These are phyloP conservation scores for Ajuga chamaepitys DNA, from an alignment of 257 asterid genomes.

Conservation along the genomic window DNA sequence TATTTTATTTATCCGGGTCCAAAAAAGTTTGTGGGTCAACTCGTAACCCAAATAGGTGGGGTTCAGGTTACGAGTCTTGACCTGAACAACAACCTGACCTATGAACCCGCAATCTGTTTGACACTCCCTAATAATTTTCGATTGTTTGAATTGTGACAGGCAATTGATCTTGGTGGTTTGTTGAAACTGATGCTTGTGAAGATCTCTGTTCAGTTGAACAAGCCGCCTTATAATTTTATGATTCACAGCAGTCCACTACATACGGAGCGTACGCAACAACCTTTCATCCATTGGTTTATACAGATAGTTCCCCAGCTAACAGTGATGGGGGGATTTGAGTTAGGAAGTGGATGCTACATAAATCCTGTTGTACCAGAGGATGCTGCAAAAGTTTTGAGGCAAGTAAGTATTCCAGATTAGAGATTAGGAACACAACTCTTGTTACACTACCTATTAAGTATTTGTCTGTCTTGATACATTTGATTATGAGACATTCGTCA, in stretches of 20 bases:
- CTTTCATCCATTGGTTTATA: constrained; percentile 76
- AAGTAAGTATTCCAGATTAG: constrained; percentile 33
- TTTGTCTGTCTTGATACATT: neutral
- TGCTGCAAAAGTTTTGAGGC: constrained; percentile 77
- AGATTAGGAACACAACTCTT: no score
- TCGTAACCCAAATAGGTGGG: no score
- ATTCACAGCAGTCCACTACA: constrained; percentile 66
- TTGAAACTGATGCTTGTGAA: constrained; percentile 69
- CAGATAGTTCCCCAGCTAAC: constrained; percentile 83
- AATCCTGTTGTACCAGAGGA: constrained; percentile 96
- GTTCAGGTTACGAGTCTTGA: no score
- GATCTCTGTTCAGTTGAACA: constrained; percentile 68
- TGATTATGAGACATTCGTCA: neutral
- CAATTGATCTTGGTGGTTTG: constrained; percentile 70
- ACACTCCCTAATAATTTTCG: neutral
- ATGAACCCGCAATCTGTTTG: no score
- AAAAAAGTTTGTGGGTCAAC: no score
- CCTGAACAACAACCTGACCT: no score
- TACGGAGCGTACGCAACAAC: constrained; percentile 28
- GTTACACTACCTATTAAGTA: neutral
- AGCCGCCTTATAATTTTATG: constrained; percentile 80
- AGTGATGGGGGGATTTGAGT: constrained; percentile 73
- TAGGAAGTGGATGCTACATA: constrained; percentile 75
- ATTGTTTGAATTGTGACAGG: constrained; percentile 38
- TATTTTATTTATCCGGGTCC: no score